phyloP scores from a whole-genome alignment of 2,329 filamentous ascomycete genomes.

The Parastagonospora nodorum region DNA sequence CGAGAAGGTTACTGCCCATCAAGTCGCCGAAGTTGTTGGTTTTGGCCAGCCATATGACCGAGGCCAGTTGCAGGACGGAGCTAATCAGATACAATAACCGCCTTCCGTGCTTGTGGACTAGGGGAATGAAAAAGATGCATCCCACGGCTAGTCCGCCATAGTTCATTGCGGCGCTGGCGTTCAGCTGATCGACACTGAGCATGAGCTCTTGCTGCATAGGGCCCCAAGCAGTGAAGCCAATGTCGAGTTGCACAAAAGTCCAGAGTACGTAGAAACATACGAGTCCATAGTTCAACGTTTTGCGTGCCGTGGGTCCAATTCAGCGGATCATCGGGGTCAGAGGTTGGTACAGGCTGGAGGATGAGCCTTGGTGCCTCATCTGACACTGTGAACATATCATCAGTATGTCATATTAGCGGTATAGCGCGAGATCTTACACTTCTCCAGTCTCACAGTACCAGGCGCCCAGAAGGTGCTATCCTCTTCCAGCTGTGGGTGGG shows the following conservation, averaged over 20 bases:
- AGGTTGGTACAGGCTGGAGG: constrained; percentile 13
- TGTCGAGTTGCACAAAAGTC: constrained; percentile 50
- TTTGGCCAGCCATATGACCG: constrained; percentile 52
- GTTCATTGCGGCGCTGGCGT: constrained; percentile 53
- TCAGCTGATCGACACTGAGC: constrained; percentile 48
- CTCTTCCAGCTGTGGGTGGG: too few relatives aligned
- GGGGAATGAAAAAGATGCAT: constrained; percentile 51
- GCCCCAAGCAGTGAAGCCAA: constrained; percentile 50
- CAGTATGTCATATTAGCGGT: neutral
- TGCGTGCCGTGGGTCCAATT: constrained; percentile 53
- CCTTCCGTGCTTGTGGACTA: constrained; percentile 54
- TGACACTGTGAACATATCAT: constrained; percentile 4
- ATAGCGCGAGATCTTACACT: constrained; percentile 4
- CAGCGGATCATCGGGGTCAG: constrained; percentile 16
- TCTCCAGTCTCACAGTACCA: constrained; percentile 12
- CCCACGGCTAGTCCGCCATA: constrained; percentile 52
- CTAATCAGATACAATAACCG: constrained; percentile 54
- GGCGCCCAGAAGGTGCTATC: constrained; percentile 7
- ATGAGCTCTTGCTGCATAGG: constrained; percentile 51
- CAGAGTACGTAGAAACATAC: constrained; percentile 51
- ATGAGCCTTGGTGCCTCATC: constrained; percentile 5
- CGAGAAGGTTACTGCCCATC: constrained; percentile 51
- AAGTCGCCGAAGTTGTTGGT: constrained; percentile 51
- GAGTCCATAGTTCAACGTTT: constrained; percentile 50
- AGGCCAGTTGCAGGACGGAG: constrained; percentile 44